These are phyloP conservation scores for Laetiporus sulphureus DNA, from an alignment of 1,284 basidiomycete species.

Conservation along the genomic window DNA sequence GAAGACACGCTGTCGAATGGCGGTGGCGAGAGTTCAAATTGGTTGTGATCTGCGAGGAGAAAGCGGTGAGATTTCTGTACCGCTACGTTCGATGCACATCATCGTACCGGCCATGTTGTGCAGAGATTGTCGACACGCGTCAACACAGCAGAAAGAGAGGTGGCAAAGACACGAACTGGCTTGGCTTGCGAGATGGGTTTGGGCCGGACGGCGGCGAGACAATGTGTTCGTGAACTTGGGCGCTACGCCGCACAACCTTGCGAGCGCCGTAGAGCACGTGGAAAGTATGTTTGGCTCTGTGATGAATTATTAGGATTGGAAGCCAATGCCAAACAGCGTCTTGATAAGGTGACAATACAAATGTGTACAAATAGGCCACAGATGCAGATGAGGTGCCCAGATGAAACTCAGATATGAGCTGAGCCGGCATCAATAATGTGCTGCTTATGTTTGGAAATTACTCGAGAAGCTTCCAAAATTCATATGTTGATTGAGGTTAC, in stretches of 20 bases:
- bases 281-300: not conserved
- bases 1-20: constrained; percentile 83
- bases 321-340: constrained; percentile 4
- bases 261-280: not conserved
- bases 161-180: constrained; percentile 3
- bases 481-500: no score
- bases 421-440: not conserved
- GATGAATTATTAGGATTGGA: constrained; percentile 1
- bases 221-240: no score
- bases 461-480: no score
- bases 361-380: no score
- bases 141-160: constrained; percentile 1
- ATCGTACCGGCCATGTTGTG: constrained; percentile 4
- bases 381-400: not conserved
- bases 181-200: no score
- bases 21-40: constrained; percentile 55
- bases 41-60: constrained; percentile 20
- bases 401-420: not conserved
- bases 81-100: not conserved
- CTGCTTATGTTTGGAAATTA: no score
- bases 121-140: not conserved
- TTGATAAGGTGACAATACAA: no score
- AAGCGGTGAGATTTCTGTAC: not conserved
- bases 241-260: no score
- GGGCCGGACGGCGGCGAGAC: no score